Evolutionary conservation across 1,284 basidiomycete species (phyloP), one percentile per base, ranked within the genome.

Genomic region (Cutaneotrichosporon mucoides): DNA sequence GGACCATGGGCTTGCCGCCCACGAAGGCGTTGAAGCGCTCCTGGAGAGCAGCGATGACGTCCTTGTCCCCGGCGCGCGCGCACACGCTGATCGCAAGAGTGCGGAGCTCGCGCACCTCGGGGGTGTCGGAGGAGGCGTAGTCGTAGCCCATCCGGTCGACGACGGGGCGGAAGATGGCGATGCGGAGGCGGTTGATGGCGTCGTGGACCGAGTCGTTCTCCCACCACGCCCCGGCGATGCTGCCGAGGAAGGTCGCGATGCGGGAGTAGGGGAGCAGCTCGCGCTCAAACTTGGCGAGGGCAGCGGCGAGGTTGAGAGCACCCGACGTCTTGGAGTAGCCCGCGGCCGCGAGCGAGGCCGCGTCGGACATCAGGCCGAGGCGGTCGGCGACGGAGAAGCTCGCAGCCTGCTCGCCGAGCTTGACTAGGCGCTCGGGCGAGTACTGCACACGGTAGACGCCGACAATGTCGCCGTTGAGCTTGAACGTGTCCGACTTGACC

Each of bases 381-480:
- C 91, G 85, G 76, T 99, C 95, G 63, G 89, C 86, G 57, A 92
- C 80, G 9, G 86, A 84, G 79, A 96, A 92, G 70, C 85, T 86
- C 11, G 87, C 83, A 4, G 90, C 89, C 71, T 92, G 90, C 44
- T 82, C 77, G 10, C 89, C 92, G 60, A 98, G 89, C 72, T 86
- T 86, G 40, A 81, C 81, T 16, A 96, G 83, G 38, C 90, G 84
- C 68, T 90, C 88, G 37, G 90, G 85, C 11, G 88, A 84, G 79
- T 99, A 99, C 33, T 88, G 80, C 34, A 96, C 92, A 49, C 93
- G 89, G 77, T 59, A 98, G 70, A 95, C 90, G 67, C 94, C 93
- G 57, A 85, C 84, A 1, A 92, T 93, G 55, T 88, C 89, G 10
- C 88, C 88, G 73, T 98, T 98, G 62, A 98, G 81, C 79, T 97